These are phyloP conservation scores for Daedalea quercina DNA, from an alignment of 768 basidiomycete species.

Conservation along the genomic window DNA sequence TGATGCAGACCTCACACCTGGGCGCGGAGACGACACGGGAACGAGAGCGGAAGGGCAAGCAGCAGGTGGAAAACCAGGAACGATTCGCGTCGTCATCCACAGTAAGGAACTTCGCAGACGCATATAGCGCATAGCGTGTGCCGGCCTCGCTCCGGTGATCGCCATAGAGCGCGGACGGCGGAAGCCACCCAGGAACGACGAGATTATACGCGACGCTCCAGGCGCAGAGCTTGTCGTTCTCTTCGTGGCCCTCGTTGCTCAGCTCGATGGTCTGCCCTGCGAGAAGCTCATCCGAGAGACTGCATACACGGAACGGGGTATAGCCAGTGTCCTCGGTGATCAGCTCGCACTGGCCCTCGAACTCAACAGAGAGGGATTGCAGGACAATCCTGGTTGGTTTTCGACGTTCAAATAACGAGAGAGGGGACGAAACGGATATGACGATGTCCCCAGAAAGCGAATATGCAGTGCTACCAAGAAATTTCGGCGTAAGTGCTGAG, in stretches of 20 bases:
- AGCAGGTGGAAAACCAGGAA: constrained; percentile 48
- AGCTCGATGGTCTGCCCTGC: constrained; percentile 50
- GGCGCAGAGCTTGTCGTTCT: constrained; percentile 44
- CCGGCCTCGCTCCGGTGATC: constrained; percentile 39
- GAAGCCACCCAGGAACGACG: constrained; percentile 87
- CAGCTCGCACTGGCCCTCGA: constrained; percentile 84
- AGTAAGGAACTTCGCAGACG: constrained; percentile 53
- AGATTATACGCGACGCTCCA: constrained; percentile 83
- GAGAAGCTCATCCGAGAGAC: constrained; percentile 56
- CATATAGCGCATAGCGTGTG: constrained; percentile 59
- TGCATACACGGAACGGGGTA: constrained; percentile 58
- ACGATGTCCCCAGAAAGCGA: constrained; percentile 81
- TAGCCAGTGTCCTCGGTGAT: constrained; percentile 62
- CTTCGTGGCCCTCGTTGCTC: constrained; percentile 58
- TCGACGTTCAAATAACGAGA: constrained; percentile 49
- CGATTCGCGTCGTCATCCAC: constrained; percentile 34
- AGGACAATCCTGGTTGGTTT: constrained; percentile 47
- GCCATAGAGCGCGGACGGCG: constrained; percentile 44
- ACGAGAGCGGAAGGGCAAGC: constrained; percentile 47
- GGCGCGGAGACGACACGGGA: constrained; percentile 33
- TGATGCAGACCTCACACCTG: constrained; percentile 37
- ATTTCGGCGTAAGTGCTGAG: background rate
- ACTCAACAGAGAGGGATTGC: constrained; percentile 65
- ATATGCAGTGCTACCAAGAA: constrained; percentile 60
- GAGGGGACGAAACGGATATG: constrained; percentile 47